These are phyloP conservation scores for Schrenkiella parvula DNA, from an alignment of 345 rosid species.

Conservation along the genomic window DNA sequence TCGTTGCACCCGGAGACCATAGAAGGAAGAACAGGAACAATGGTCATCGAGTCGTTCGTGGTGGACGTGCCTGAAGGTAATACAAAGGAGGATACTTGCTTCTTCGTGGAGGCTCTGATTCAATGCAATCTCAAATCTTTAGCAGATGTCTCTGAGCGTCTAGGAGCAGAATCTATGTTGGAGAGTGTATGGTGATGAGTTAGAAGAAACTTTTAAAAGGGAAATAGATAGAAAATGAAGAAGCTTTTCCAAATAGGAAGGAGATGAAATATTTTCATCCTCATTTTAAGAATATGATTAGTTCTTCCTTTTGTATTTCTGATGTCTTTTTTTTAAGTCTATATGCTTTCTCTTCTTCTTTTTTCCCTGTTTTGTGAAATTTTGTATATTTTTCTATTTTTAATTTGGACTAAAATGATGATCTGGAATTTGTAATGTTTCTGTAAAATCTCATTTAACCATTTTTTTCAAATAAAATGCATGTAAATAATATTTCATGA, in stretches of 20 bases:
- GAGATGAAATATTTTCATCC: neutral
- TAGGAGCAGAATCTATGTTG: slow-evolving; percentile 54
- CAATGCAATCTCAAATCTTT: slow-evolving; percentile 82
- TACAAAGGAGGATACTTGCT: slow-evolving; percentile 89
- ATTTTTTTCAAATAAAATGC: neutral
- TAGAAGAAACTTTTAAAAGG: neutral
- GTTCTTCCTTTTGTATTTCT: neutral
- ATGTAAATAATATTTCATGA: neutral
- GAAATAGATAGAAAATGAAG: neutral
- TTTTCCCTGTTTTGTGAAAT: neutral
- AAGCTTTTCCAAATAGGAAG: neutral
- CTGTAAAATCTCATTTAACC: neutral
- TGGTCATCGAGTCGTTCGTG: slow-evolving; percentile 77
- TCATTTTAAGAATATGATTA: neutral
- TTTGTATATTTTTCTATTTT: neutral
- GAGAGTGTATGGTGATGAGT: neutral
- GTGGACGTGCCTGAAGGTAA: slow-evolving; percentile 91
- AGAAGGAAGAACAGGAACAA: slow-evolving; percentile 73
- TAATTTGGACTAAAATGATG: neutral
- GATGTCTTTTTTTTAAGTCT: neutral
- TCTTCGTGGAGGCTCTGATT: slow-evolving; percentile 79
- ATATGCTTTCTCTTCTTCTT: neutral
- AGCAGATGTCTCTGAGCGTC: slow-evolving; percentile 70
- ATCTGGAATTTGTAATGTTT: neutral
- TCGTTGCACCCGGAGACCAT: slow-evolving; percentile 79